Conservation (phyloP, 257 asterid genomes). For the Petunia secreta region DNA sequence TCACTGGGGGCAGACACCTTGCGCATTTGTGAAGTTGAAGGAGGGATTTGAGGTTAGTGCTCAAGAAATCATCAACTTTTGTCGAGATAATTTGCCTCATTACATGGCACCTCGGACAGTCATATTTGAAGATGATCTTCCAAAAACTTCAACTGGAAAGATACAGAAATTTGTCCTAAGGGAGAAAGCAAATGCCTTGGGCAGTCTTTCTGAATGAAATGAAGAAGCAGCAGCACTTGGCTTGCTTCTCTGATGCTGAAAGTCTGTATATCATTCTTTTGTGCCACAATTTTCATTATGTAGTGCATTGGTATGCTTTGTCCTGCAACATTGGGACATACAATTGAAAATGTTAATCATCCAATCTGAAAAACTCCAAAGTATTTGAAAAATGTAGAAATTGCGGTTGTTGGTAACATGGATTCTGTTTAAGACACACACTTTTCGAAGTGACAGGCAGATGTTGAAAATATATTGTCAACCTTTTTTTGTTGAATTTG, state of each 20-base stretch:
- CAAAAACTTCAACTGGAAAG: constrained; percentile 48
- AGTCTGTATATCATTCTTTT: not conserved
- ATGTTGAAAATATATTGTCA: too few relatives aligned
- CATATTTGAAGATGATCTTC: constrained; percentile 43
- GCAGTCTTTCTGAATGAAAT: constrained; percentile 29
- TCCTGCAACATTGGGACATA: not conserved
- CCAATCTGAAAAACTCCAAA: not conserved
- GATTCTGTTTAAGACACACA: too few relatives aligned
- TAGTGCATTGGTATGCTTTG: not conserved
- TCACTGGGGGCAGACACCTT: constrained; percentile 47
- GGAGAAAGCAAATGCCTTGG: constrained; percentile 41
- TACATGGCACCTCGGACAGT: constrained; percentile 46
- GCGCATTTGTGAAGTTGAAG: constrained; percentile 44
- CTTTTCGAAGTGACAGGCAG: too few relatives aligned
- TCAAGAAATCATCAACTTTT: constrained; percentile 37
- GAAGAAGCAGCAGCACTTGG: constrained; percentile 31
- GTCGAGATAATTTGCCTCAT: constrained; percentile 43
- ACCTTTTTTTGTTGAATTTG: too few relatives aligned
- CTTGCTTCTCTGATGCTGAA: not conserved
- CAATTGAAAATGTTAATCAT: not conserved
- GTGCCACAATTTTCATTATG: not conserved
- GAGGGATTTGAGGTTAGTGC: constrained; percentile 33
- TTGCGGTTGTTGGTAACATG: too few relatives aligned
- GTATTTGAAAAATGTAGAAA: too few relatives aligned
- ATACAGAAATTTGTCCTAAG: constrained; percentile 42